Evolutionary conservation across 1,284 basidiomycete genomes (phyloP), one percentile per base, ranked within the genome.

Genomic region (Rhodotorula sp.): DNA sequence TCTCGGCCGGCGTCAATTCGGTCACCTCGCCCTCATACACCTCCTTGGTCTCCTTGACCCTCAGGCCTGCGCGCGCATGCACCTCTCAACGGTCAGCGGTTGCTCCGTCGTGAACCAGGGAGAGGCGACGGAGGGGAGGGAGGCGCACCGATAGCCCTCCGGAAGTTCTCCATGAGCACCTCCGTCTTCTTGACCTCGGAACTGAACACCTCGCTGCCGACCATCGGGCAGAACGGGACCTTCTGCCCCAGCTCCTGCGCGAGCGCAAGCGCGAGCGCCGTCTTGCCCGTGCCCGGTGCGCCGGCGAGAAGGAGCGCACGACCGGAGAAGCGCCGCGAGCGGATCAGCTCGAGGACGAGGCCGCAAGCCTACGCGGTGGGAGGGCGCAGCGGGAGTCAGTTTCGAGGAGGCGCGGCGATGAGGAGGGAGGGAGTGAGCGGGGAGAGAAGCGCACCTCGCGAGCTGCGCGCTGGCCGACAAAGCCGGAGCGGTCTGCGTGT

Each of bases 121-220:
- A 51, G 41, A n/a, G n/a, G n/a, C n/a, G n/a, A n/a, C n/a, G n/a
- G 39, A 41, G 17, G 8, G 9, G 39, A 4, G 32, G 2, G 46
- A 12, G 48, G 58, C 60, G 54, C 80, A 94, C 95, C 96, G 72
- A 99, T 99, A 19, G 97, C 95, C 76, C 96, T 85, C 69, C 96
- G 86, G 83, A 99, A 99, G 64, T 90, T 89, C 82, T 97, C 95
- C 71, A 94, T 93, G n/a, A 99, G 84, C 4, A 98, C 95, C 81
- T 99, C 96, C 0, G 96, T 99, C 87, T 99, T 99, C 85, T 98
- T 99, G 67, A 99, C 94, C 82, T 99, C 96, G 17, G 92, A 89
- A 65, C 91, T 93, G 82, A 97, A 99, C 72, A 99, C 96, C 82
- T 99, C 96, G 12, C 90, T 92, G 1, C 95, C 97, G 36, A 98